Percentiles rank a stretch among this genome's conserved stretches.
Conservation (phyloP, 306 rosid species). For the Arachis stenosperma region DNA sequence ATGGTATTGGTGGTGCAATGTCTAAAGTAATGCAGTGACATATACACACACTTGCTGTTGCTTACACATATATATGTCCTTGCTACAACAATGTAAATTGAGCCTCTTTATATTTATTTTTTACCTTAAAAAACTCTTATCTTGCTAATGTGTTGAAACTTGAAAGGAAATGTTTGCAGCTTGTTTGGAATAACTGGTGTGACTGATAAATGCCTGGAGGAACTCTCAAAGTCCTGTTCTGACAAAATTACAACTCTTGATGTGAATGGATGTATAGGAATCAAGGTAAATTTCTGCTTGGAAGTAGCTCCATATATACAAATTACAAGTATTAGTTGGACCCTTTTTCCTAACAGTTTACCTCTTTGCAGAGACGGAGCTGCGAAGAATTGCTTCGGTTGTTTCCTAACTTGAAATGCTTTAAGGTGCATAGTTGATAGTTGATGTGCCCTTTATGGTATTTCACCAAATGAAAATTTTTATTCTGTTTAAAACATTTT, state of each 20-base stretch:
- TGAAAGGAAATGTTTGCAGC: constrained; percentile 52
- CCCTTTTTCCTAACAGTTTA: constrained; percentile 22
- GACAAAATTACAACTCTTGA: constrained; percentile 74
- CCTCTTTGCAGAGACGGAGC: constrained; percentile 67
- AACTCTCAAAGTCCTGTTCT: constrained; percentile 68
- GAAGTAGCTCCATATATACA: constrained; percentile 5
- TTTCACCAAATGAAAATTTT: background rate
- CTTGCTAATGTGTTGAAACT: constrained; percentile 38
- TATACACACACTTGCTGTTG: background rate
- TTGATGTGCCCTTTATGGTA: constrained; percentile 35
- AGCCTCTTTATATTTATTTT: too few relatives aligned
- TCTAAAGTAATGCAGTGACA: constrained; percentile 12
- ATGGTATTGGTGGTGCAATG: constrained; percentile 13
- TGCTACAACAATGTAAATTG: too few relatives aligned
- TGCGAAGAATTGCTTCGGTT: constrained; percentile 65
- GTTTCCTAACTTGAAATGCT: constrained; percentile 76
- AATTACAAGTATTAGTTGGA: constrained; percentile 12
- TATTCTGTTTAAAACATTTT: background rate
- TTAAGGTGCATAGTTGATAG: constrained; percentile 89
- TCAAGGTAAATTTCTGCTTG: constrained; percentile 58
- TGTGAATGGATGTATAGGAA: constrained; percentile 87
- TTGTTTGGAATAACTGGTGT: constrained; percentile 83
- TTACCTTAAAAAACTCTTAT: constrained; percentile 4
- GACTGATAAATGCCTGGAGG: constrained; percentile 74
- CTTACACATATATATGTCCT: background rate